Evolutionary conservation across 2,329 filamentous ascomycete species (phyloP), one percentile per base, ranked within the genome.

Genomic region (Fusarium sp.): DNA sequence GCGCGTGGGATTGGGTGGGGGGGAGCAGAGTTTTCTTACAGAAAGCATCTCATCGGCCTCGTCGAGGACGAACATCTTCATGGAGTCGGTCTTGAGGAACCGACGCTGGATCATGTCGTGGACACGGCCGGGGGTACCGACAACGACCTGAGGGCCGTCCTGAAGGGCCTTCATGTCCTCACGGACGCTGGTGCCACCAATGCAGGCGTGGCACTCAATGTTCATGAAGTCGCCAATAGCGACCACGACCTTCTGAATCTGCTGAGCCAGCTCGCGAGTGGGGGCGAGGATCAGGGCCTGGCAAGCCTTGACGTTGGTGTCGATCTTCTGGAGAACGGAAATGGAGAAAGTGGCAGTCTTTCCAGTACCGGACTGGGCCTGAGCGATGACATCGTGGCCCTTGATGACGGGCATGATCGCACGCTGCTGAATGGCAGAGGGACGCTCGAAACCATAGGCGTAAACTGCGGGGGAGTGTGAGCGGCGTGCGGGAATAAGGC

Each of bases 361-460:
- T 89, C 97, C 97, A 85, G 97, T 99, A 91, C 97, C 97, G 81
- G 97, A 99, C 91, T 99, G 97, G 82, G 97, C 97, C 91, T 99
- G 97, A 77, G 97, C 97, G 85, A 99, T 99, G 83, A 99, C 97
- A 92, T 99, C 97, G 90, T 96, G 95, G 81, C 95, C 95, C 92
- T 98, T 98, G 91, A 99, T 98, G 84, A 99, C 97, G 83, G 97
- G 97, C 94, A 98, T 97, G 87, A 99, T 99, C 81, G 97, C 97
- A 84, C 97, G 96, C 93, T 98, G 95, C 93, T 99, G 97, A 82
- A 99, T 99, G 85, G 97, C 96, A 88, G 97, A 99, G 76, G 97
- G 97, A 80, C 97, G 95, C 92, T 99, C 97, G 90, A 99, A 99
- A 94, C 97, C 97, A 87, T 99, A 99, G 85, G 97, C 97, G 87